Conservation (phyloP, 1,284 basidiomycete genomes). For the Phellopilus nigrolimitatus region DNA sequence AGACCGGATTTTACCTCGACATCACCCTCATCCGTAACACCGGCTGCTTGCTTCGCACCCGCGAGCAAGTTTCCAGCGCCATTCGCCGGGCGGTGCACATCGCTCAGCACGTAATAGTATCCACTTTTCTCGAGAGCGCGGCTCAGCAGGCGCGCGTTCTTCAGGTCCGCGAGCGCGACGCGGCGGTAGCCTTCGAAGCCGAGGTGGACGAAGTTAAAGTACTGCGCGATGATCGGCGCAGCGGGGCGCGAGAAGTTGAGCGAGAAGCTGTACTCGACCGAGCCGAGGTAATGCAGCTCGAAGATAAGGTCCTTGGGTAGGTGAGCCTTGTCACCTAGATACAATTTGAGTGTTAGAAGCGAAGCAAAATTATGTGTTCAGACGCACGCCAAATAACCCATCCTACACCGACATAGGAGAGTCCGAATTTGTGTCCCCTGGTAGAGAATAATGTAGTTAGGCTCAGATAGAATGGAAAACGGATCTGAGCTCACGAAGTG, state of each 20-base stretch:
- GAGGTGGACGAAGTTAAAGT: slow-evolving; percentile 87
- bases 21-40: slow-evolving; percentile 40
- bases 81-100: slow-evolving; percentile 51
- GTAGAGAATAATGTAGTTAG: neutral
- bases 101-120: slow-evolving; percentile 71
- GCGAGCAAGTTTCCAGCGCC: slow-evolving; percentile 28
- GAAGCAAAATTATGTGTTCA: no score
- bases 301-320: slow-evolving; percentile 90
- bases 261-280: slow-evolving; percentile 73
- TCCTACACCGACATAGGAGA: slow-evolving; percentile 84
- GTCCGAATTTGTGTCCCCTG: slow-evolving; percentile 84
- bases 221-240: slow-evolving; percentile 86
- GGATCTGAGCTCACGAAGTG: slow-evolving; percentile 65
- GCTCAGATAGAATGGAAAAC: neutral
- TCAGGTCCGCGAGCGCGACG: slow-evolving; percentile 72
- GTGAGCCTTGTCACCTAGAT: slow-evolving; percentile 46
- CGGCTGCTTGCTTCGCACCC: slow-evolving; percentile 34
- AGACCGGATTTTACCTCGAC: slow-evolving; percentile 42
- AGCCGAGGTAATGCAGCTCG: slow-evolving; percentile 79
- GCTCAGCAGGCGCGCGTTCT: slow-evolving; percentile 82
- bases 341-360: neutral
- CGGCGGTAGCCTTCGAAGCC: slow-evolving; percentile 79
- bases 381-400: slow-evolving; percentile 77
- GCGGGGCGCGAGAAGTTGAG: slow-evolving; percentile 94
- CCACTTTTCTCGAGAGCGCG: slow-evolving; percentile 81